These are phyloP conservation scores for Hypoxylon sp. DNA, from an alignment of 2,329 filamentous ascomycete species.

Conservation along the genomic window DNA sequence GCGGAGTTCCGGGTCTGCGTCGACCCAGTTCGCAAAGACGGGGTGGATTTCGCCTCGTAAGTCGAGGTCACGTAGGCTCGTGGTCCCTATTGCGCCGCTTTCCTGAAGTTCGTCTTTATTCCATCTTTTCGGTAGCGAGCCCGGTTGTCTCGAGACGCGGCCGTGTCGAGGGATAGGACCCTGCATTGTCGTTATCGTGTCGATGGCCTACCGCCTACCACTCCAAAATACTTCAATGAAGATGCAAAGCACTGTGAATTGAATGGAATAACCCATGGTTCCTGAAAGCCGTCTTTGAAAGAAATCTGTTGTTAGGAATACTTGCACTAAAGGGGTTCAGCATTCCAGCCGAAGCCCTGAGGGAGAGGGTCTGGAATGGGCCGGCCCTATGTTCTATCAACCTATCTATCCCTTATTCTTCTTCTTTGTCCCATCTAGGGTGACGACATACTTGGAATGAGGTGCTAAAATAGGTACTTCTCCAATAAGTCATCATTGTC, in stretches of 20 bases:
- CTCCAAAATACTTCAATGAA: conserved; percentile 3
- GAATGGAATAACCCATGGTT: conserved; percentile 16
- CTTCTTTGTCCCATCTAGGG: conserved; percentile 33
- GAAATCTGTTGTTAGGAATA: conserved; percentile 18
- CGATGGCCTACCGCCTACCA: conserved; percentile 12
- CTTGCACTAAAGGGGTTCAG: conserved; percentile 18
- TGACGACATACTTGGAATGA: conserved; percentile 19
- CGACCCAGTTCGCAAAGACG: conserved; percentile 52
- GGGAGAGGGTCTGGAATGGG: conserved; percentile 38
- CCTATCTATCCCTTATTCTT: conserved; percentile 34
- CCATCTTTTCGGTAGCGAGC: conserved; percentile 52
- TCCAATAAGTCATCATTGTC: conserved; percentile 38
- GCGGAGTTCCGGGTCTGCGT: conserved; percentile 40
- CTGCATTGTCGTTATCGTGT: conserved; percentile 38
- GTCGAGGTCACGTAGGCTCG: conserved; percentile 33
- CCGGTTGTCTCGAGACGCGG: conserved; percentile 44
- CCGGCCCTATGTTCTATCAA: conserved; percentile 26
- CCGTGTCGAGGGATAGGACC: conserved; percentile 27
- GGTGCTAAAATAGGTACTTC: conserved; percentile 13
- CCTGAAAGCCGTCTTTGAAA: conserved; percentile 43
- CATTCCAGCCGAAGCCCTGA: conserved; percentile 46
- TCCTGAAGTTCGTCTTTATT: conserved; percentile 49
- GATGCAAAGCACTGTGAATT: neutral
- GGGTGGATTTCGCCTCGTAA: conserved; percentile 54
- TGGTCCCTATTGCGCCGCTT: conserved; percentile 53